phyloP scores from a whole-genome alignment of 1,284 basidiomycete genomes.

The Afroboletus lepidellus region DNA sequence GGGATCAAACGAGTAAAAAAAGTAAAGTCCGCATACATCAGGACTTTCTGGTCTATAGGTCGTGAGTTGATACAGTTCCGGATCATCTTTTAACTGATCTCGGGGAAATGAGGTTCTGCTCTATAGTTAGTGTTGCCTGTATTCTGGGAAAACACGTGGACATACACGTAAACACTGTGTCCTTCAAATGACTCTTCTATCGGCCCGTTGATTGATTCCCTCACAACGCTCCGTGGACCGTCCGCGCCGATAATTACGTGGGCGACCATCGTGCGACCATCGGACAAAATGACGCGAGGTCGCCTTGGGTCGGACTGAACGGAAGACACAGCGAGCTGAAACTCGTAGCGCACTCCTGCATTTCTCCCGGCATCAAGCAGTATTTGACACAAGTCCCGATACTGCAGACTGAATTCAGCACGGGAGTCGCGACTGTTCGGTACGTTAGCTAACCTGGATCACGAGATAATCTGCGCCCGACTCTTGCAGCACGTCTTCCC shows the following conservation, averaged over 20 bases:
- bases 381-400: conserved; percentile 45
- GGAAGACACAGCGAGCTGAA: conserved; percentile 39
- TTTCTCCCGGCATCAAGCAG: conserved; percentile 42
- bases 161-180: conserved; percentile 32
- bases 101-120: conserved; percentile 40
- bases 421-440: neutral
- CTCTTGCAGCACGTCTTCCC: conserved; percentile 51
- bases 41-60: conserved; percentile 22
- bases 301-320: conserved; percentile 26
- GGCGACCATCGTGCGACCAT: conserved; percentile 37
- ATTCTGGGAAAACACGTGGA: conserved; percentile 3
- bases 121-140: neutral
- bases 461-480: conserved; percentile 53
- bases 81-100: conserved; percentile 38
- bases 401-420: conserved; percentile 32
- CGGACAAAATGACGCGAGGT: conserved; percentile 33
- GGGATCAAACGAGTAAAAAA: neutral
- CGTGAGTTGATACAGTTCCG: conserved; percentile 34
- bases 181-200: conserved; percentile 26
- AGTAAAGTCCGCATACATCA: conserved; percentile 15
- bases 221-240: conserved; percentile 36
- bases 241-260: conserved; percentile 45
- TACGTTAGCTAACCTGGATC: conserved; percentile 40
- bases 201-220: conserved; percentile 22
- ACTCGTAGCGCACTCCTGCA: conserved; percentile 42